Evolutionary conservation across 768 basidiomycete genomes (phyloP), one percentile per base, ranked within the genome.

Genomic region (Collybia sp.): DNA sequence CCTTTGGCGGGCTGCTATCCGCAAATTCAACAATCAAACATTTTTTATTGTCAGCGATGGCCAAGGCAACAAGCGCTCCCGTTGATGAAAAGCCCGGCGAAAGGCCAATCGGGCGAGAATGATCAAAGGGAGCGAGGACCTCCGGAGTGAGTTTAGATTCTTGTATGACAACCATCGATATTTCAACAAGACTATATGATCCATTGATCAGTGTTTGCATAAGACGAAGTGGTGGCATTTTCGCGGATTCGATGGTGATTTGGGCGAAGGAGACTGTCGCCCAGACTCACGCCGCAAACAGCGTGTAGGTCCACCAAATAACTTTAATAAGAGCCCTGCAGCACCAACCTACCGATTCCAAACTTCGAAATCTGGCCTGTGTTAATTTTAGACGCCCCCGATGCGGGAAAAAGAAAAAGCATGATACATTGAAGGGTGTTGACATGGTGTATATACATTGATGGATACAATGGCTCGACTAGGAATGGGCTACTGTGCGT

Each of bases 51-150:
- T 72, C 66, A 9, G 70, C 61, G 45, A 82, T 64, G 6, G 76
- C 75, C 17, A 83, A 65, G 1, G 70, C 71, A 36, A 67, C 52
- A 32, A 83, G 63, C 13, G 55, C 52, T 1, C 77, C 77, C 9
- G 57, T 49, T 15, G 61, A 49, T 1, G 71, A 65, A 53, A 77
- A 80, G 1, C 73, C 76, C 3, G 76, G 72, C 5, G 80, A 72
- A 20, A 81, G 59, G 1, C 79, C 81, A 49, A 82, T 58, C 11
- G 72, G 69, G 12, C 55, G 56, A 15, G 64, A 37, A 40, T 71
- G 64, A 41, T 65, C 54, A 44, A 72, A 72, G 4, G 58, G 53
- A 6, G 46, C 39, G 3, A 69, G 60, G 11, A 57, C 44, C 31
- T 61, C 57, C 6, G 45, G 33, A 2, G 48, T 35, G 35, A 71